Percentiles rank a stretch among this genome's conserved stretches.
phyloP scores from a whole-genome alignment of 1,284 basidiomycete species.

The Phellopilus nigrolimitatus region DNA sequence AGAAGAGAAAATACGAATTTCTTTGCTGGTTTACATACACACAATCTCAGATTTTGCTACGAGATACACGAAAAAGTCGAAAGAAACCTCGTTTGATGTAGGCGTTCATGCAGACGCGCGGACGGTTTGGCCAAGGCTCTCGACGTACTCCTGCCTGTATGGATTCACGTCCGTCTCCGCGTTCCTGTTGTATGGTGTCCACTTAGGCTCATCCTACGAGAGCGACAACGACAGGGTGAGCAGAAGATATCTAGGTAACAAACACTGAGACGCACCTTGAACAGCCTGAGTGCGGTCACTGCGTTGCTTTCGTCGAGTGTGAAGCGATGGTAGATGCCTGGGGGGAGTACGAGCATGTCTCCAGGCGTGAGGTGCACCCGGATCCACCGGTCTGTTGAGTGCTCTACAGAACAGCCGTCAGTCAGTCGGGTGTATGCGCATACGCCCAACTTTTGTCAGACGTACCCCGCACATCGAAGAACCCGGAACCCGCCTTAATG shows the following conservation, averaged over 20 bases:
- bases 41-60: no score
- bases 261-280: slow-evolving; percentile 51
- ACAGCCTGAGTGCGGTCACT: slow-evolving; percentile 72
- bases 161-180: slow-evolving; percentile 57
- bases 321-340: slow-evolving; percentile 85
- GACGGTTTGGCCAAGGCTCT: no score
- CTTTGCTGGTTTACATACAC: no score
- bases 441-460: no score
- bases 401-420: slow-evolving; percentile 35
- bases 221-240: not conserved
- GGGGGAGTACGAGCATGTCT: slow-evolving; percentile 70
- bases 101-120: slow-evolving; percentile 18
- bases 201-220: slow-evolving; percentile 81
- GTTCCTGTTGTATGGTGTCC: slow-evolving; percentile 70
- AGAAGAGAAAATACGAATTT: no score
- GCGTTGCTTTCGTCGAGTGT: slow-evolving; percentile 68
- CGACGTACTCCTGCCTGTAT: slow-evolving; percentile 59
- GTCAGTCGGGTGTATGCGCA: no score
- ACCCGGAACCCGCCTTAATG: slow-evolving; percentile 76
- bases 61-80: no score
- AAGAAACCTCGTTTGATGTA: no score
- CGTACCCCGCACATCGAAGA: slow-evolving; percentile 79
- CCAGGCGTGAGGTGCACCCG: slow-evolving; percentile 63
- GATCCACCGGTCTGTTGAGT: slow-evolving; percentile 64
- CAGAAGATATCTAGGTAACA: not conserved